Conservation (phyloP, 208 protist genomes). For the Crithidia brevicula region DNA sequence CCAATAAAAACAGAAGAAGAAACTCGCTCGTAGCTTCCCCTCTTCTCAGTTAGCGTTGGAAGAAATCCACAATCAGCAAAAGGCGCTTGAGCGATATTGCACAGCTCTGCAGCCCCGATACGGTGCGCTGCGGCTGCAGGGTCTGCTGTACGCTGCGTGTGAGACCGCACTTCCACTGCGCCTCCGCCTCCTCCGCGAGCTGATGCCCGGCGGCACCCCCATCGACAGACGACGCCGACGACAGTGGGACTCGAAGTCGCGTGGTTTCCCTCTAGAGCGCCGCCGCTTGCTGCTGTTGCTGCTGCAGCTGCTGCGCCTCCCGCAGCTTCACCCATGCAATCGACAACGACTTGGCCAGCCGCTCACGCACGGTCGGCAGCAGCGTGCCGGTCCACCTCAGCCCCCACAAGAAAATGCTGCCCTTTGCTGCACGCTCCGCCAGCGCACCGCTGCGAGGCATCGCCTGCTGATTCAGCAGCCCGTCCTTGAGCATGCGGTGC, state of each 20-base stretch:
- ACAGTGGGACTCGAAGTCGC: background rate
- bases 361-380: constrained; percentile 50
- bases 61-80: constrained; percentile 62
- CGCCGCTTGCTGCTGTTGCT: constrained; percentile 5
- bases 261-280: background rate
- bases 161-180: constrained; percentile 9
- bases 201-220: background rate
- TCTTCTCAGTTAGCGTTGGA: background rate
- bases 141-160: constrained; percentile 16
- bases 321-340: constrained; percentile 40
- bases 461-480: constrained; percentile 72
- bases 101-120: constrained; percentile 67
- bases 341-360: constrained; percentile 54
- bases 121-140: constrained; percentile 32
- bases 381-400: constrained; percentile 38
- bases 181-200: constrained; percentile 14
- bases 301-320: constrained; percentile 26
- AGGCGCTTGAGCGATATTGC: constrained; percentile 69
- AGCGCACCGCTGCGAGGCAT: constrained; percentile 49
- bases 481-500: constrained; percentile 80
- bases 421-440: constrained; percentile 62
- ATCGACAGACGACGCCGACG: background rate
- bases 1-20: background rate
- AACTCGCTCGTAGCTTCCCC: no score
- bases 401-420: constrained; percentile 73